Evolutionary conservation across 805 yeast genomes (phyloP), one percentile per base, ranked within the genome.

Genomic region (Candida vartiovaarae): DNA sequence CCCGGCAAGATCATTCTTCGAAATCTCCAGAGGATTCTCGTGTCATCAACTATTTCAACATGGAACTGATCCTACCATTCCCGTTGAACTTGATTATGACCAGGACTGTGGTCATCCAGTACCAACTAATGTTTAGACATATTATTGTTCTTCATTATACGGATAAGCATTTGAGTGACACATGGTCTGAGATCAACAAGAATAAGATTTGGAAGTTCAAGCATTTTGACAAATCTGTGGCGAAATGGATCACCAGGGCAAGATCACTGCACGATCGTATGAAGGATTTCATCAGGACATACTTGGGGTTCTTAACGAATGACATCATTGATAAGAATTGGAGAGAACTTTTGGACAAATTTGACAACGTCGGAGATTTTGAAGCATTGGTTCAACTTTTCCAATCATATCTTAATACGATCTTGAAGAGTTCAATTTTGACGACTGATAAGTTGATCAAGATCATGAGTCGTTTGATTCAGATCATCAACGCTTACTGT

Each of bases 31-130:
- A 64, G 59, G 51, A 68, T 53, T 48, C 64, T 53, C 42, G 74
- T 63, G 47, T 77, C 2, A 67, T 82, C 2, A 68, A 79, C 38
- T 72, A 74, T 40, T 59, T 83, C 8, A 76, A 75, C 45, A 62
- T 83, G 37, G 78, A 80, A 35, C 47, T 82, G 6, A 62, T 71
- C n/a, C 61, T 90, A 24, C 96, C 97, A 3, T 93, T 87, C 58
- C 99, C 99, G 0, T 63, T 88, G 39, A 88, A 88, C 55, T 68
- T 91, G 26, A 70, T 93, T 1, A 65, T 88, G 1, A 78, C 84
- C 15, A 75, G 80, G 43, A 82, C 88, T 11, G 78, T 82, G 26
- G 67, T 87, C 15, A 72, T 80, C 39, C 87, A 93, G 49, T 88
- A 83, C 57, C 96, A 91, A 59, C 67, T 87, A 32, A 65, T 89